Evolutionary conservation across 1,284 basidiomycete species (phyloP).

Genomic region (Apiotrichum mycotoxinovorans): DNA sequence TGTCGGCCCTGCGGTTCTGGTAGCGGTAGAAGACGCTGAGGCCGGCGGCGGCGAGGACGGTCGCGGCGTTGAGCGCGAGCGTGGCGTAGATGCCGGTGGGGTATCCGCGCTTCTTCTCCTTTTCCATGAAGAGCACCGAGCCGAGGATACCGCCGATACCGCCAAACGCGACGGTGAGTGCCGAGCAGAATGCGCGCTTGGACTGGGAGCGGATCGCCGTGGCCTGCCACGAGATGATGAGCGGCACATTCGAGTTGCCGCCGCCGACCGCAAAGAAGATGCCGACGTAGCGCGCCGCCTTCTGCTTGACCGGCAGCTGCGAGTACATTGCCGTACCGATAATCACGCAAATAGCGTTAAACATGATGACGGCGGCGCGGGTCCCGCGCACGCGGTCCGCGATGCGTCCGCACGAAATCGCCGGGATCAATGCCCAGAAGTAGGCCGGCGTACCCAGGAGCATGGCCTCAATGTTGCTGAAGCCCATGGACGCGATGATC

Average conservation of each 20-base stretch:
- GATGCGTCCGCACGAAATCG: constrained; percentile 38
- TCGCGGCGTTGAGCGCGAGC: constrained; percentile 10
- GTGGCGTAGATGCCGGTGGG: constrained; percentile 19
- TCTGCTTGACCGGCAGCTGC: constrained; percentile 4
- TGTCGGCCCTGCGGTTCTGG: constrained; percentile 18
- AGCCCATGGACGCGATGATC: constrained; percentile 50
- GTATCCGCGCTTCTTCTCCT: constrained; percentile 17
- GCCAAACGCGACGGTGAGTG: constrained; percentile 17
- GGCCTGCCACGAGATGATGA: constrained; percentile 41
- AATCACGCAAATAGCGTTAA: constrained; percentile 14
- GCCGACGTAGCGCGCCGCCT: constrained; percentile 14
- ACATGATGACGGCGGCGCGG: constrained; percentile 10
- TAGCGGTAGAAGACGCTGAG: constrained; percentile 8
- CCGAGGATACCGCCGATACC: constrained; percentile 23
- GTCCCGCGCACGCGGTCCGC: constrained; percentile 25
- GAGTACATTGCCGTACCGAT: constrained; percentile 21
- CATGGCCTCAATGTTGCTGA: constrained; percentile 36
- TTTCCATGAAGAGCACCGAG: constrained; percentile 16
- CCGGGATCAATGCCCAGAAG: constrained; percentile 43
- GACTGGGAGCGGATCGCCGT: constrained; percentile 51
- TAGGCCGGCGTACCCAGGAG: constrained; percentile 51
- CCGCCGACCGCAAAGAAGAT: constrained; percentile 40
- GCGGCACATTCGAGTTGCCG: constrained; percentile 35
- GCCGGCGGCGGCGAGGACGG: not conserved
- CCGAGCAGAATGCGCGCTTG: constrained; percentile 38